A percentile compares a stretch with the other conserved stretches of the same genome.
Conservation (phyloP, 1,139 yeast genomes). For the Hyphopichia burtonii region DNA sequence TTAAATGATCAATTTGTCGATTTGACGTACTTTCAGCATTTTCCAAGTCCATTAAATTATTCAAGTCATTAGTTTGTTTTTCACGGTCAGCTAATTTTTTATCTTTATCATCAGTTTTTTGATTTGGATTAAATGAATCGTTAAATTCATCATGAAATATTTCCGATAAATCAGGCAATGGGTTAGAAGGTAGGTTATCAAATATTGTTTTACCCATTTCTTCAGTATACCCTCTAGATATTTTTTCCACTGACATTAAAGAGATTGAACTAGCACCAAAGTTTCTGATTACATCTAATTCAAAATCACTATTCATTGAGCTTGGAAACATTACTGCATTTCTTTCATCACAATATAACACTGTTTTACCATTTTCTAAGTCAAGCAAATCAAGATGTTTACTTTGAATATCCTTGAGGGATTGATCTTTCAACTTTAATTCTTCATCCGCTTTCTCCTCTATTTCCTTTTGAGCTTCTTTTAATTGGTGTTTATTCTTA, state of each 20-base stretch:
- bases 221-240: constrained; percentile 39
- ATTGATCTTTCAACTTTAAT: constrained; percentile 8
- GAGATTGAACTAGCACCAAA: constrained; percentile 33
- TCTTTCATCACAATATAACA: constrained; percentile 30
- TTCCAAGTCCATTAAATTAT: constrained; percentile 52
- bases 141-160: constrained; percentile 30
- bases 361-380: constrained; percentile 29
- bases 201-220: constrained; percentile 27
- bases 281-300: constrained; percentile 38
- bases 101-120: constrained; percentile 9
- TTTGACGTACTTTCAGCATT: constrained; percentile 34
- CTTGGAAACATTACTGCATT: constrained; percentile 41
- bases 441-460: constrained; percentile 3
- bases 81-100: constrained; percentile 15
- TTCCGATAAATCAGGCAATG: constrained; percentile 31
- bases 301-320: constrained; percentile 31
- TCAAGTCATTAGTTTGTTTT: constrained; percentile 22
- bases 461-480: constrained; percentile 6
- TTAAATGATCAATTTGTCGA: constrained; percentile 72
- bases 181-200: constrained; percentile 27
- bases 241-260: constrained; percentile 33
- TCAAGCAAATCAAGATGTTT: constrained; percentile 32
- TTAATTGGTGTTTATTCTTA: constrained; percentile 2
- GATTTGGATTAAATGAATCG: constrained; percentile 15
- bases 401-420: constrained; percentile 2